Conservation (phyloP, 192 early-diverging fungal species). For the Linnemannia zychae region DNA sequence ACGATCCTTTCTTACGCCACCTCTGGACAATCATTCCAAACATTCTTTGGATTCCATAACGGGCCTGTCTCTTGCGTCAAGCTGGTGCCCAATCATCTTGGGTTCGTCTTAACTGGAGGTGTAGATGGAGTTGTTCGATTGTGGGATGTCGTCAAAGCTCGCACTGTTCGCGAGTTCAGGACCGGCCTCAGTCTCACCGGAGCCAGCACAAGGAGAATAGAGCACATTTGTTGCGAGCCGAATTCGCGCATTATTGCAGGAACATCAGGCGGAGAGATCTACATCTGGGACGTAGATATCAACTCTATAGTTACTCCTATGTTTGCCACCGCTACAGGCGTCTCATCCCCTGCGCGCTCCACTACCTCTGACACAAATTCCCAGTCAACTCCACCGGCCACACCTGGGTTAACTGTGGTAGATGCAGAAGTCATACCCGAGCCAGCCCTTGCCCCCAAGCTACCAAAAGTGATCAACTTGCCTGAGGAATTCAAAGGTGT, state of each 20-base stretch:
- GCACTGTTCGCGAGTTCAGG: conserved; percentile 53
- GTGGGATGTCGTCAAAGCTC: conserved; percentile 60
- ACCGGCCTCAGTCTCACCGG: conserved; percentile 9
- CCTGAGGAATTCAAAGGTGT: conserved; percentile 43
- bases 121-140: conserved; percentile 64
- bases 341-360: conserved; percentile 12
- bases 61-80: conserved; percentile 63
- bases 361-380: neutral
- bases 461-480: conserved; percentile 14
- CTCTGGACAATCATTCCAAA: conserved; percentile 55
- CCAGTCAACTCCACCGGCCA: neutral
- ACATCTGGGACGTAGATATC: conserved; percentile 38
- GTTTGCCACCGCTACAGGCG: conserved; percentile 12
- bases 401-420: neutral
- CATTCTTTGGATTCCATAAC: conserved; percentile 67
- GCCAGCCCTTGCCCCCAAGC: neutral
- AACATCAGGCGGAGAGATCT: conserved; percentile 37
- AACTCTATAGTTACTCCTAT: conserved; percentile 18
- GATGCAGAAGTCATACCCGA: neutral
- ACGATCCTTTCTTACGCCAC: conserved; percentile 60
- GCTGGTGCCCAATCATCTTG: conserved; percentile 27
- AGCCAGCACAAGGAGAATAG: conserved; percentile 5
- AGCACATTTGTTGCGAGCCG: conserved; percentile 48
- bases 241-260: conserved; percentile 36
- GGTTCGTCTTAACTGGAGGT: conserved; percentile 62